phyloP scores from a whole-genome alignment of 2,329 filamentous ascomycete species.

The Monilinia vaccinii-corymbosi region DNA sequence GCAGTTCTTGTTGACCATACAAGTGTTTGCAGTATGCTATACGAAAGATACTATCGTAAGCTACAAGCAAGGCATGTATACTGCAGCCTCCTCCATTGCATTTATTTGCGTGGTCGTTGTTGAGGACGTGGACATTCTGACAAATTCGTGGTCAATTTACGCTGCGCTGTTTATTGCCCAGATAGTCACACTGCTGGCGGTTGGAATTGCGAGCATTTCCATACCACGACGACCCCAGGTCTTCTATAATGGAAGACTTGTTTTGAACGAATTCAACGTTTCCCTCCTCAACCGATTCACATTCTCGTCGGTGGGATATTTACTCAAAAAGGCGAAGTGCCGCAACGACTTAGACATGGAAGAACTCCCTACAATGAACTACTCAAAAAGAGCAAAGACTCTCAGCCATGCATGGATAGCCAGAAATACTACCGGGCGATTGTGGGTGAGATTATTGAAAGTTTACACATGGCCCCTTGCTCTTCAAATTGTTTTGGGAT shows the following conservation, averaged over 20 bases:
- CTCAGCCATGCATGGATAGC: constrained; percentile 39
- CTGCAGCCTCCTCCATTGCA: constrained; percentile 1
- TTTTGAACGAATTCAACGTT: constrained; percentile 52
- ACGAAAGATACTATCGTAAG: constrained; percentile 9
- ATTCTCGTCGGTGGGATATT: constrained; percentile 49
- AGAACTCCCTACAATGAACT: constrained; percentile 52
- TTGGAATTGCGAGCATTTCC: constrained; percentile 42
- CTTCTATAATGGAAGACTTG: constrained; percentile 44
- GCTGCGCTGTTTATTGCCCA: constrained; percentile 29
- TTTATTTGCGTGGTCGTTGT: background rate
- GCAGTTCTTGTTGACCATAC: constrained; percentile 3
- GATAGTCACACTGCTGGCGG: constrained; percentile 33
- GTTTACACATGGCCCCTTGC: constrained; percentile 40
- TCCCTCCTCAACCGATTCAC: constrained; percentile 52
- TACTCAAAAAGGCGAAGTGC: constrained; percentile 46
- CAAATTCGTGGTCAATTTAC: constrained; percentile 15
- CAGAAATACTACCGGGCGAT: background rate
- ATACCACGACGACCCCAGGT: constrained; percentile 61
- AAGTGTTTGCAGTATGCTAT: constrained; percentile 10
- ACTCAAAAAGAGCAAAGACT: constrained; percentile 40
- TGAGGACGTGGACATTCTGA: constrained; percentile 22
- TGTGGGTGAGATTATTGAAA: constrained; percentile 34
- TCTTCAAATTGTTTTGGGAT: constrained; percentile 14
- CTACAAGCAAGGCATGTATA: constrained; percentile 6
- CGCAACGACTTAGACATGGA: constrained; percentile 50